Base-by-base conservation (phyloP, 1,139 yeast species). In the Yamadazyma triangularis region DNA sequence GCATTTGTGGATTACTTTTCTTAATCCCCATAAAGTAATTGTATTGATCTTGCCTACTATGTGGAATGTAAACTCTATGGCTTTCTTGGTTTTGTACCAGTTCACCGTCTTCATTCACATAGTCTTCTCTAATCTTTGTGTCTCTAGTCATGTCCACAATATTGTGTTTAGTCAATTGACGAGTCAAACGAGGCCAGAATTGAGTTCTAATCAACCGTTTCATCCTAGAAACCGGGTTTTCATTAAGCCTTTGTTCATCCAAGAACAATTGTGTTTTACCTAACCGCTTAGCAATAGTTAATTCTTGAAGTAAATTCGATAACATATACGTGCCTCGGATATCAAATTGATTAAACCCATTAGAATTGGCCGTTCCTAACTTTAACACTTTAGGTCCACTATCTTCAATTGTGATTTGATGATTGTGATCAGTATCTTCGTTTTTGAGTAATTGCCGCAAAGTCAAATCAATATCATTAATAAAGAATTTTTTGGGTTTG, bases 301-400 rank as follows among this genome's bases (percentile, higher is more conserved):
- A 67, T 57, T 89, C 96, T 59, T 89, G 96, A 35, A 89, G 67
- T 32, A 89, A 60, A 54, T 89, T 89, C 1, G 95, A 83, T 32
- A 89, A 65, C 91, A 85, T 85, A 51, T 89, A 89, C 0, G 96
- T 88, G 10, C 97, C 97, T 41, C 95, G 65, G 32, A 89, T 70
- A 33, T 81, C 86, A 27, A 75, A 70, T 45, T 77, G 80, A 27
- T 76, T 78, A 56, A 60, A 84, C 2, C 96, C 96, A 44, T 80
- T 76, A 2, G 95, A 85, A 51, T 84, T 84, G 28, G 79, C 86
- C 0, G 96, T 86, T 5, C 95, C 95, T 25, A 88, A 65, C 42
- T 78, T 71, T 40, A 87, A 64, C 11, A 84, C 93, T 51, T 88
- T 88, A n/a, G 96, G 96, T 0, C 96, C 96, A 3, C 78, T 73